phyloP scores from a whole-genome alignment of 2,329 filamentous ascomycete genomes.

The Verticillium nubilum region DNA sequence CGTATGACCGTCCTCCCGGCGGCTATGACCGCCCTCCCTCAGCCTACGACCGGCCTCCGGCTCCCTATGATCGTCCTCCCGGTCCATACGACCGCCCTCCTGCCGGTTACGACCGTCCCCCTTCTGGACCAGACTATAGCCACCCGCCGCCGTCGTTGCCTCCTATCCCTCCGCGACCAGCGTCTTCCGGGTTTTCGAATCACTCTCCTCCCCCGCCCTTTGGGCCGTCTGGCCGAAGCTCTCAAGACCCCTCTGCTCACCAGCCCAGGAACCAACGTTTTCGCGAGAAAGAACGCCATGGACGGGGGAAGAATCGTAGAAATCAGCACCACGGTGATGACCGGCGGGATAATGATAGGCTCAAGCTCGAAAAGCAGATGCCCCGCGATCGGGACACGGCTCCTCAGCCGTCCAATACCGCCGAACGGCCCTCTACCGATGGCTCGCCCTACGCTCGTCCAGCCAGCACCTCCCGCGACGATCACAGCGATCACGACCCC shows the following conservation, averaged over 20 bases:
- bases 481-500: neutral
- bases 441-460: neutral
- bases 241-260: neutral
- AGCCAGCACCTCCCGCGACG: neutral
- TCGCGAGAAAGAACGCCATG: neutral
- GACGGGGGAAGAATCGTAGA: neutral
- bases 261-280: neutral
- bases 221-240: neutral
- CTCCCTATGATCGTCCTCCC: neutral
- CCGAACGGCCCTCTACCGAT: neutral
- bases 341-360: neutral
- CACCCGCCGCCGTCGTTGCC: conserved; percentile 6
- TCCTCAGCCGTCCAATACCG: neutral
- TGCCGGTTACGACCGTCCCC: conserved; percentile 15
- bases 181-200: neutral
- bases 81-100: conserved; percentile 1
- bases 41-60: neutral
- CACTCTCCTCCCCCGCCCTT: neutral
- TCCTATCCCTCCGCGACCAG: neutral
- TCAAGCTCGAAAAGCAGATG: neutral
- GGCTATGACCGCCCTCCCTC: conserved; percentile 1
- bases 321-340: neutral
- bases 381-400: neutral
- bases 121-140: conserved; percentile 11
- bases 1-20: neutral